Conservation (phyloP, 2,329 filamentous ascomycete species). For the Ceratocystis colombiana region DNA sequence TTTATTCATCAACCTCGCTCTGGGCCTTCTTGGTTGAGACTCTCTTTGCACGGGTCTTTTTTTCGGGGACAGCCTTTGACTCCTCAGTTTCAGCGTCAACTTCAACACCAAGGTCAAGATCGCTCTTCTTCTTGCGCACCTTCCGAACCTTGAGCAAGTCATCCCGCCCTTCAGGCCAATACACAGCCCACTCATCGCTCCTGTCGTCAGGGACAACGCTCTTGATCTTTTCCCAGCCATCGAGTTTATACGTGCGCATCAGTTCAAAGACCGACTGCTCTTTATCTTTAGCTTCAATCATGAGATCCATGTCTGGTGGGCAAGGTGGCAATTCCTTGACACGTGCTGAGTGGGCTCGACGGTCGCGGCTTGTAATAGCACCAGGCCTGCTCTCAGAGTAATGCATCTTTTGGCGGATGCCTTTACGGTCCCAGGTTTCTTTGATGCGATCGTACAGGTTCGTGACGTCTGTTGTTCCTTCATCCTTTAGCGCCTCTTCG, state of each 20-base stretch:
- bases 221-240: conserved; percentile 65
- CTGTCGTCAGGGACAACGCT: conserved; percentile 60
- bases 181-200: conserved; percentile 24
- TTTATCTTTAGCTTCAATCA: conserved; percentile 98
- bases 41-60: conserved; percentile 4
- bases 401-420: conserved; percentile 91
- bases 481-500: conserved; percentile 63
- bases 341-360: conserved; percentile 75
- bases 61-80: neutral
- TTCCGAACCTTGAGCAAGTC: conserved; percentile 81
- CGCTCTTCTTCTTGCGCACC: conserved; percentile 44
- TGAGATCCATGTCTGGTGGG: conserved; percentile 75
- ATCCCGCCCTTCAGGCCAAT: conserved; percentile 78
- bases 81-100: neutral
- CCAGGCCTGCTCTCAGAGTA: conserved; percentile 72
- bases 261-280: conserved; percentile 93
- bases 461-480: conserved; percentile 76
- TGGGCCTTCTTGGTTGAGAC: neutral
- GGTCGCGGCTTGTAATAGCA: conserved; percentile 43
- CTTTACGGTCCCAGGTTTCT: conserved; percentile 73
- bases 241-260: conserved; percentile 78
- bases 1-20: neutral
- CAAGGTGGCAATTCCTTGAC: conserved; percentile 76
- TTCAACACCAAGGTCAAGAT: conserved; percentile 26
- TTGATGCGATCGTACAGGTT: conserved; percentile 63